phyloP scores from a whole-genome alignment of 345 rosid genomes.

The Acer campestre region DNA sequence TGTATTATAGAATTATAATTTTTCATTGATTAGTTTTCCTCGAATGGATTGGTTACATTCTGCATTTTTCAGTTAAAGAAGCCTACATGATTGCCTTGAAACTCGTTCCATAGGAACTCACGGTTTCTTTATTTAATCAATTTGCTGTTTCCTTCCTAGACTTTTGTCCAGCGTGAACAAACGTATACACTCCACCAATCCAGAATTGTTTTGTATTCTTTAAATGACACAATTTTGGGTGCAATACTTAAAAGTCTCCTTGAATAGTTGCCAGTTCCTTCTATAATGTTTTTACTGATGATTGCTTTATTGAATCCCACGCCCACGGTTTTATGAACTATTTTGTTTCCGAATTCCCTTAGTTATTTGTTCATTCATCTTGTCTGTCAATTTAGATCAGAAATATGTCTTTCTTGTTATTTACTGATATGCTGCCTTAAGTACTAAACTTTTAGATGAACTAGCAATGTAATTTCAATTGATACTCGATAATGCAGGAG shows the following conservation, averaged over 20 bases:
- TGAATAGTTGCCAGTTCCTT: background rate
- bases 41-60: background rate
- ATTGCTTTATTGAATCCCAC: background rate
- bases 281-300: background rate
- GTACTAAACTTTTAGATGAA: background rate
- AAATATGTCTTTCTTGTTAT: background rate
- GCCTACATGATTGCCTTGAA: background rate
- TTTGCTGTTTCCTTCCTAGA: background rate
- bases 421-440: background rate
- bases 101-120: background rate
- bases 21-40: background rate
- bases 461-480: background rate
- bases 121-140: background rate
- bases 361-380: background rate
- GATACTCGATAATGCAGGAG: slow-evolving; percentile 48
- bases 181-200: background rate
- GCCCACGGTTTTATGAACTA: too few relatives aligned
- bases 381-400: background rate
- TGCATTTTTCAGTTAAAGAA: background rate
- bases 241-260: background rate
- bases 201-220: background rate
- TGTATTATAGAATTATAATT: background rate
- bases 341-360: background rate
- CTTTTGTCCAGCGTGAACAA: background rate
- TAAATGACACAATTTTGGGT: background rate